phyloP scores from a whole-genome alignment of 306 rosid species.

The Mimosa pudica region DNA sequence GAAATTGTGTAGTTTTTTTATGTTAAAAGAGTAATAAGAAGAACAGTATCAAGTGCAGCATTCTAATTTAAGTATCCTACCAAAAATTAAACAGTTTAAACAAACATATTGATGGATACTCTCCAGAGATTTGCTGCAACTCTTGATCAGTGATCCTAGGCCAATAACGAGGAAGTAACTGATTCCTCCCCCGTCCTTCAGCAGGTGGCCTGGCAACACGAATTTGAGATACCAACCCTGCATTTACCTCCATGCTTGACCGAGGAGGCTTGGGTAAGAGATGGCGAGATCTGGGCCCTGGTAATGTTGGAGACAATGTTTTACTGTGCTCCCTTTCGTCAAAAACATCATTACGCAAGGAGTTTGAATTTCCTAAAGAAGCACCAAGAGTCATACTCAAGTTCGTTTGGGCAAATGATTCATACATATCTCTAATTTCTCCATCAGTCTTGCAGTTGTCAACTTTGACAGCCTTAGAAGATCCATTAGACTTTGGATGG shows the following conservation, averaged over 20 bases:
- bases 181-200: constrained; percentile 96
- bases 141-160: constrained; percentile 98
- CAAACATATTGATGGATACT: constrained; percentile 68
- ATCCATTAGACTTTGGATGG: constrained; percentile 57
- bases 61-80: constrained; percentile 21
- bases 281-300: constrained; percentile 75
- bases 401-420: constrained; percentile 71
- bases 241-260: constrained; percentile 73
- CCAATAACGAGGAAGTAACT: constrained; percentile 99
- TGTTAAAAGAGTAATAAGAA: constrained; percentile 27
- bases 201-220: constrained; percentile 99
- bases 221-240: constrained; percentile 68
- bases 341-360: constrained; percentile 46
- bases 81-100: constrained; percentile 23
- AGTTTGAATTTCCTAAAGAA: constrained; percentile 57
- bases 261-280: constrained; percentile 85
- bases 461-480: constrained; percentile 58
- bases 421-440: constrained; percentile 62
- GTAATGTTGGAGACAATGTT: constrained; percentile 57
- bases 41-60: constrained; percentile 23
- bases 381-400: constrained; percentile 73
- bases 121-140: constrained; percentile 95
- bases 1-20: constrained; percentile 24
- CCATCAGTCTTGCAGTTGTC: constrained; percentile 56
- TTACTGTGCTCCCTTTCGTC: constrained; percentile 74